A percentile compares a stretch with the other conserved stretches of the same genome.
Evolutionary conservation across 1,284 basidiomycete genomes (phyloP).

Genomic region (Papiliotrema flavescens): DNA sequence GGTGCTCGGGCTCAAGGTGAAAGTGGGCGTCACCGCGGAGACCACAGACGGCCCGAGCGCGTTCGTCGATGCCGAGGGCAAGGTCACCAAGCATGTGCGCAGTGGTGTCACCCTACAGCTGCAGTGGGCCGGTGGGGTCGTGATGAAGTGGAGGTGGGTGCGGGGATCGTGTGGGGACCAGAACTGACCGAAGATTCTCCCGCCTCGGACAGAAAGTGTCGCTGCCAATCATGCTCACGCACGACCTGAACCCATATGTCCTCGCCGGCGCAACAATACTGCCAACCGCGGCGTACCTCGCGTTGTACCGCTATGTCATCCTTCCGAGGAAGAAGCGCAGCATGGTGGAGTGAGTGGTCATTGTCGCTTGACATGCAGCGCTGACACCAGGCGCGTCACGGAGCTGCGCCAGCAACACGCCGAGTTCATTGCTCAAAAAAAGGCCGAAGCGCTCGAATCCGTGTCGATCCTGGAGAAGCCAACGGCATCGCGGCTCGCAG

Average conservation of each 20-base stretch:
- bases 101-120: constrained; percentile 34
- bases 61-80: constrained; percentile 42
- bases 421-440: constrained; percentile 59
- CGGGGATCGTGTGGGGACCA: background rate
- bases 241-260: constrained; percentile 52
- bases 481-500: constrained; percentile 44
- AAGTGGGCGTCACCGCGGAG: constrained; percentile 44
- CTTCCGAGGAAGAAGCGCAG: constrained; percentile 55
- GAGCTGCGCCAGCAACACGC: constrained; percentile 59
- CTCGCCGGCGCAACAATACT: constrained; percentile 55
- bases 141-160: constrained; percentile 31
- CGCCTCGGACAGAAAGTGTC: constrained; percentile 56
- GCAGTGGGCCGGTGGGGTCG: constrained; percentile 33
- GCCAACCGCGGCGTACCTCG: constrained; percentile 55
- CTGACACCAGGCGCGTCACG: constrained; percentile 42
- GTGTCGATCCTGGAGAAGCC: constrained; percentile 49
- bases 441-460: constrained; percentile 59
- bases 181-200: constrained; percentile 25
- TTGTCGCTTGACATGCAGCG: background rate
- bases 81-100: constrained; percentile 36
- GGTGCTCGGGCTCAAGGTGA: constrained; percentile 51
- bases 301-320: constrained; percentile 59
- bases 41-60: constrained; percentile 23
- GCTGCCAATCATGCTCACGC: constrained; percentile 57
- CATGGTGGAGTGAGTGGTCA: constrained; percentile 52